Percentiles rank a stretch among this genome's conserved stretches.
These are phyloP conservation scores for Bretschneidera sinensis DNA, from an alignment of 345 rosid species.

Conservation along the genomic window DNA sequence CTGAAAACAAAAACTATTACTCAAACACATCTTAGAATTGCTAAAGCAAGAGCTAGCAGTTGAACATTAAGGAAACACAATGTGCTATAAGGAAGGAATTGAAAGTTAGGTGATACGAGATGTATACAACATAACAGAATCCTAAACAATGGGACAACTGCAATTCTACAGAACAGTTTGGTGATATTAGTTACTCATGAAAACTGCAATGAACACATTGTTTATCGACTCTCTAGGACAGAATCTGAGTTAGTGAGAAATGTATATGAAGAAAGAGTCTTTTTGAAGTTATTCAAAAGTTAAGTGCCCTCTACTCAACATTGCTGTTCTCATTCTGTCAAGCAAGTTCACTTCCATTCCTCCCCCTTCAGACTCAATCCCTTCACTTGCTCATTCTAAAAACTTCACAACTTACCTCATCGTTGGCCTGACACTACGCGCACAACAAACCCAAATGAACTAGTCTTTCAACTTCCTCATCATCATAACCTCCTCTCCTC, in stretches of 20 bases:
- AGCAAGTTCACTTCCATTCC: conserved; percentile 12
- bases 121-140: too few species aligned
- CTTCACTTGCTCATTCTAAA: conserved; percentile 34
- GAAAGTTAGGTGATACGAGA: too few species aligned
- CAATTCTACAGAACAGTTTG: too few species aligned
- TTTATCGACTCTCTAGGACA: conserved; percentile 19
- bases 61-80: too few species aligned
- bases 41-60: too few species aligned
- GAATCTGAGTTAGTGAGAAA: conserved; percentile 18
- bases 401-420: conserved; percentile 44
- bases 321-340: conserved; percentile 12
- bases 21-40: too few species aligned
- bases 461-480: conserved; percentile 31
- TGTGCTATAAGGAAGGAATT: too few species aligned
- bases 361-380: conserved; percentile 20
- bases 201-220: background rate
- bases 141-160: too few species aligned
- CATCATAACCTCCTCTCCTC: conserved; percentile 8
- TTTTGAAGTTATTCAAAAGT: conserved; percentile 19
- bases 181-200: too few species aligned
- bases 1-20: too few species aligned
- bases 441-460: conserved; percentile 45
- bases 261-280: conserved; percentile 7
- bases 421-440: conserved; percentile 37
- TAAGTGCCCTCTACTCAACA: conserved; percentile 16